Evolutionary conservation across 1,139 yeast species (phyloP), one percentile per base, ranked within the genome.

Genomic region (Pichia sp.): DNA sequence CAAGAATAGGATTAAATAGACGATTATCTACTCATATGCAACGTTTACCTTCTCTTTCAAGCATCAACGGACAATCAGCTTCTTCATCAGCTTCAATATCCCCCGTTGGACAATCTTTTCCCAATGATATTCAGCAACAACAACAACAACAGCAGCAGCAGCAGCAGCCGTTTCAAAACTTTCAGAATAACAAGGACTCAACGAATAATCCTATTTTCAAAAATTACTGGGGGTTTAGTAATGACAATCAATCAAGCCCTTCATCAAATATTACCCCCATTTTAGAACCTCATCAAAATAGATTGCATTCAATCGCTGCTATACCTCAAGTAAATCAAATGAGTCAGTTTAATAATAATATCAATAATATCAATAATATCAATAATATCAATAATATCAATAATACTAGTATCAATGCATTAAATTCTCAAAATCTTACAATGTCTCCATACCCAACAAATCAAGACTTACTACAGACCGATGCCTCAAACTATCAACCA

Each of bases 11-110:
- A 11, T 33, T 53, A 1, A 41, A 35, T 20, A 41, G 45, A 25
- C 31, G 54, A 20, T 31, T 47, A 3, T 50, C 54, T 9, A 37
- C 46, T 11, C 53, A 49, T 28, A 36, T 40, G 10, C 52, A 48
- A 31, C 52, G 50, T 31, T 36, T 52, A n/a, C 43, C 51, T 23
- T 40, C 52, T 14, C 19, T 39, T 10, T 25, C 40, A 7, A 32
- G 21, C 4, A 22, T 38, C 11, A 25, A 28, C 17, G 14, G 34
- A 14, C 32, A 40, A 9, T 35, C 45, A 6, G 18, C 20, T 18
- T 33, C 44, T 19, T n/a, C 37, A 20, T 41, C 38, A 26, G 25
- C 39, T 2, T 37, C 42, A 5, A 28, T 39, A 17, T 40, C 40
- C 4, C 45, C 44, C 12, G 31, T 21, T 30, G 41, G 37, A n/a